Conservation (phyloP, 225 moss, liverwort and hornwort genomes). For the Thuidium tamariscinum region DNA sequence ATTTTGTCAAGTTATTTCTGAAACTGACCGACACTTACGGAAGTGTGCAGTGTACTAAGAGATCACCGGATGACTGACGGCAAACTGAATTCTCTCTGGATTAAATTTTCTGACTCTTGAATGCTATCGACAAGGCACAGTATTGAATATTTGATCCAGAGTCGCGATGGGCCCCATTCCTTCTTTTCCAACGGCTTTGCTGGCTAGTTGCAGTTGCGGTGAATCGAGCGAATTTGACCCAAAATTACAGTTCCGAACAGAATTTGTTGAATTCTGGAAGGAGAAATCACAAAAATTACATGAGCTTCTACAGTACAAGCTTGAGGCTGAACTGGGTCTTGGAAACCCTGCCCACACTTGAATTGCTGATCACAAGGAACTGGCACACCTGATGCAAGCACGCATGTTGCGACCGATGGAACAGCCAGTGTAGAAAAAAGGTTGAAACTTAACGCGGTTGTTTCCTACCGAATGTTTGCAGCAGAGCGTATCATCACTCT, state of each 20-base stretch:
- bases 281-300: too few relatives aligned
- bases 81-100: neutral
- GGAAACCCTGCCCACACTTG: neutral
- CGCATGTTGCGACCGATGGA: neutral
- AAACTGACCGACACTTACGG: too few relatives aligned
- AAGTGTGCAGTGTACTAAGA: neutral
- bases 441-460: neutral
- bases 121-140: neutral
- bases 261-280: neutral
- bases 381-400: neutral
- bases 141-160: neutral
- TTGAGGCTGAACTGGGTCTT: too few relatives aligned
- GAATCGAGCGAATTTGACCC: neutral
- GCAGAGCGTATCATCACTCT: neutral
- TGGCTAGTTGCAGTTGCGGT: neutral
- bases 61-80: neutral
- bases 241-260: neutral
- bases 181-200: neutral
- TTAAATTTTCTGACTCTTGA: neutral
- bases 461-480: neutral
- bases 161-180: neutral
- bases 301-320: neutral
- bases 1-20: too few relatives aligned
- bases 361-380: neutral
- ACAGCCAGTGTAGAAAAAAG: neutral